Conservation (phyloP, 2,329 filamentous ascomycete genomes). For the Scedosporium minutisporum region DNA sequence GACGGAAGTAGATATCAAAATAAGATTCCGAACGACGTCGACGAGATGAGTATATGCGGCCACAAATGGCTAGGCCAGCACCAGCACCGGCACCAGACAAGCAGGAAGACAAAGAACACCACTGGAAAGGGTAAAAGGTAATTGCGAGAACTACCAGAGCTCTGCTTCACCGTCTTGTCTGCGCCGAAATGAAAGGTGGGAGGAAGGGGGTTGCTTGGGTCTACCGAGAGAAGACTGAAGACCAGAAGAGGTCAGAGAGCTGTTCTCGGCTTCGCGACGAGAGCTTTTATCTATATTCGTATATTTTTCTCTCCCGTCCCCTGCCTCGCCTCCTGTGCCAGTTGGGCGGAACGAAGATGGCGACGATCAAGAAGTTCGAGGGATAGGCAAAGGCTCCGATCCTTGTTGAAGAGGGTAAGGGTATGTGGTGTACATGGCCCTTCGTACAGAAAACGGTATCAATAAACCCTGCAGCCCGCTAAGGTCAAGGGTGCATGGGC, state of each 20-base stretch:
- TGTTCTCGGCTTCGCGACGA: not conserved
- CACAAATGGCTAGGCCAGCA: not conserved
- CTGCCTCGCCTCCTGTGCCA: not conserved
- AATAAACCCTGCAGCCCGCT: not conserved
- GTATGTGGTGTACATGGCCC: too few species aligned
- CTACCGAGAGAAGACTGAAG: conserved; percentile 18
- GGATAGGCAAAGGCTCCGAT: not conserved
- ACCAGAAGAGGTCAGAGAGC: conserved; percentile 13
- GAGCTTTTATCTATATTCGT: conserved; percentile 1
- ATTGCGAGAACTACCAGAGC: conserved; percentile 35
- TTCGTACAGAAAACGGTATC: not conserved
- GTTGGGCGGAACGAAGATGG: not conserved
- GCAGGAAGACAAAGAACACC: conserved; percentile 1
- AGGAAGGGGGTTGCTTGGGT: conserved; percentile 16
- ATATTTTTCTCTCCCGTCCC: not conserved
- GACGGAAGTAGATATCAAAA: conserved; percentile 9
- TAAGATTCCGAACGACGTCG: conserved; percentile 6
- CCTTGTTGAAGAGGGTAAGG: too few species aligned
- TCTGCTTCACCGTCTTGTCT: conserved; percentile 23
- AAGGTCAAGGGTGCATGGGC: not conserved
- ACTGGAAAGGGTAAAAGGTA: not conserved
- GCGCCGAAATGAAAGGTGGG: conserved; percentile 10
- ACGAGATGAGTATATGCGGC: not conserved
- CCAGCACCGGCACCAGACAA: not conserved
- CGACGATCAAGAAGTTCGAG: not conserved